These are phyloP conservation scores for Violaceomyces palustris DNA, from an alignment of 1,284 basidiomycete genomes.

Conservation along the genomic window DNA sequence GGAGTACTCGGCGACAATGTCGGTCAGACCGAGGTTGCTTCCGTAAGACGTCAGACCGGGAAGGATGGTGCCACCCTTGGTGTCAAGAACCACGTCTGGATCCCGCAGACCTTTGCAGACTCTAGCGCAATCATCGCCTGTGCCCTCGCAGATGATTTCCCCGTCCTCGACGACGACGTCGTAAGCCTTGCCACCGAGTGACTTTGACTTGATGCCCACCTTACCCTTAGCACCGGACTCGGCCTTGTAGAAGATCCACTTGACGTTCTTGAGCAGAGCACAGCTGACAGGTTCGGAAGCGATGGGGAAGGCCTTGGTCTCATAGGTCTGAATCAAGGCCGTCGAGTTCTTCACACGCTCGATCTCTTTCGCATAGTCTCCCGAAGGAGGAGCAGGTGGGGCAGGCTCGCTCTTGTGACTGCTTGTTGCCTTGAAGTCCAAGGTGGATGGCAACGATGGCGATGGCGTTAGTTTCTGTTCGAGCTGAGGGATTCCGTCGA, in stretches of 20 bases:
- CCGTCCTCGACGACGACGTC: conserved; percentile 24
- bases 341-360: conserved; percentile 15
- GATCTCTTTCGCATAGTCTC: conserved; percentile 29
- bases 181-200: neutral
- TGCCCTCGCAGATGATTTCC: conserved; percentile 20
- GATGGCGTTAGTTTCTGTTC: too few species aligned
- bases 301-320: conserved; percentile 31
- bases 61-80: conserved; percentile 18
- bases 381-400: conserved; percentile 10
- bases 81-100: conserved; percentile 9
- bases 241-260: conserved; percentile 7
- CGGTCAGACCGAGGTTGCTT: conserved; percentile 35
- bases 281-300: conserved; percentile 6
- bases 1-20: conserved; percentile 34
- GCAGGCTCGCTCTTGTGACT: conserved; percentile 1
- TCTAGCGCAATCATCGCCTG: neutral
- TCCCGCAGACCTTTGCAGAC: neutral
- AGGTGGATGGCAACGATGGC: too few species aligned
- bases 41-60: conserved; percentile 39
- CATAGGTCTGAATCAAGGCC: conserved; percentile 21
- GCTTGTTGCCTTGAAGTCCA: neutral
- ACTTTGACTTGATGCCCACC: neutral
- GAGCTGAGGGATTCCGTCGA: conserved; percentile 60
- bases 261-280: conserved; percentile 31
- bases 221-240: neutral